Percentiles rank a stretch among this genome's conserved stretches.
Conservation (phyloP, 306 rosid species). For the Quercus parvula region DNA sequence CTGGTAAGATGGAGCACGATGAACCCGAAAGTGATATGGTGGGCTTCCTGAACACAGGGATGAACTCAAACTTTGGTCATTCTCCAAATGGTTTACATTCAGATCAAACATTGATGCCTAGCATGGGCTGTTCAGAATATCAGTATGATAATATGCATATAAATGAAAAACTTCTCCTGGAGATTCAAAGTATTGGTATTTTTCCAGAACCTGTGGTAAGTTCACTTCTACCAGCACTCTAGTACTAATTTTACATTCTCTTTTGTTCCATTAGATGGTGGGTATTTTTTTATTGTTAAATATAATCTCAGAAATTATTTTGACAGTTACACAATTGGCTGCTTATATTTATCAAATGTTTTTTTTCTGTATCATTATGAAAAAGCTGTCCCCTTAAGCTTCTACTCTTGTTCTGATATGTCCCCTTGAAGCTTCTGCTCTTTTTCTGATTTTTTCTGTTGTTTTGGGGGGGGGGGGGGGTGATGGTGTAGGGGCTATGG, state of each 20-base stretch:
- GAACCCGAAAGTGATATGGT: conserved; percentile 47
- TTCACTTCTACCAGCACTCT: conserved; percentile 21
- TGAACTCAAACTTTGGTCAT: conserved; percentile 45
- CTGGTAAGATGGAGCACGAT: conserved; percentile 47
- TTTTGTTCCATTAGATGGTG: conserved; percentile 1
- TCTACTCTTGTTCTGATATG: neutral
- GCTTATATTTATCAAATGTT: neutral
- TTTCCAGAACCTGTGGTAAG: conserved; percentile 74
- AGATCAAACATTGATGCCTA: conserved; percentile 45
- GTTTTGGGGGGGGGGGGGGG: neutral
- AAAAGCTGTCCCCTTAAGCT: neutral
- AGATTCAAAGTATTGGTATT: conserved; percentile 87
- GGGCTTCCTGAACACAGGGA: conserved; percentile 37
- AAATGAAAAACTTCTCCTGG: conserved; percentile 85
- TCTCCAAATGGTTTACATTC: conserved; percentile 58
- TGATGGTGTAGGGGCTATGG: neutral
- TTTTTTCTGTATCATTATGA: neutral
- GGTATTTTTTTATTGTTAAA: neutral
- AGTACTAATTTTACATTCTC: neutral
- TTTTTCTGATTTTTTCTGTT: too few relatives aligned
- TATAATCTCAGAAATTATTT: conserved; percentile 1
- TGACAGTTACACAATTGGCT: neutral
- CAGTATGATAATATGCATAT: conserved; percentile 65
- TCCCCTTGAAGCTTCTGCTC: too few relatives aligned
- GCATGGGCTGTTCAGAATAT: conserved; percentile 56